phyloP scores from a whole-genome alignment of 2,329 filamentous ascomycete species.

The Myriosclerotinia duriaeana region DNA sequence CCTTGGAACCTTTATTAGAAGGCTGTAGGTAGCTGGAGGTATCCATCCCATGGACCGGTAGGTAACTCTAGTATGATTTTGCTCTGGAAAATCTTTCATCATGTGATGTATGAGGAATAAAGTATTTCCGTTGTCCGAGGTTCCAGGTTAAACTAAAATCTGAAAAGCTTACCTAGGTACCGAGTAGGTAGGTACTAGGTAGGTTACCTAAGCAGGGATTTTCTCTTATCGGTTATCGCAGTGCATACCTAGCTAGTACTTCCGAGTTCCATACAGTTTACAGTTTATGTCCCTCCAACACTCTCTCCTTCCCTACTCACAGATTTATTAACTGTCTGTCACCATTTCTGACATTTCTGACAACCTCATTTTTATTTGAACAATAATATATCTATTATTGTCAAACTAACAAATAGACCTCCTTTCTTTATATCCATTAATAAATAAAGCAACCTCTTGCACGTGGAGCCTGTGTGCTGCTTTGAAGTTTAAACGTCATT shows the following conservation, averaged over 20 bases:
- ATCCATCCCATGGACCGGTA: too few relatives aligned
- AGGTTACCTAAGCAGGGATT: too few relatives aligned
- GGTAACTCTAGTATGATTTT: constrained; percentile 10
- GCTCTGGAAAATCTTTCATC: not conserved
- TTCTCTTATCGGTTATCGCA: constrained; percentile 4
- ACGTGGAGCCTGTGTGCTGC: not conserved
- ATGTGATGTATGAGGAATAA: not conserved
- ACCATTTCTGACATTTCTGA: not conserved
- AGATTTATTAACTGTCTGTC: not conserved
- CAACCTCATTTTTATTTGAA: not conserved
- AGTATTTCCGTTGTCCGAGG: not conserved
- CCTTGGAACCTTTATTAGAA: too few relatives aligned
- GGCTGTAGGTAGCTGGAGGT: constrained; percentile 1
- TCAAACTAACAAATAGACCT: not conserved
- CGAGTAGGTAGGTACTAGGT: too few relatives aligned
- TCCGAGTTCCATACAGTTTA: too few relatives aligned
- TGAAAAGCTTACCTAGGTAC: too few relatives aligned
- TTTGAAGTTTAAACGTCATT: not conserved
- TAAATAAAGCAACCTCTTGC: not conserved
- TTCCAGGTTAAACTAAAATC: not conserved
- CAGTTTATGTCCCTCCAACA: too few relatives aligned
- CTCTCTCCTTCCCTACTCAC: not conserved
- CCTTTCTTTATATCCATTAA: not conserved
- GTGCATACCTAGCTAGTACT: not conserved
- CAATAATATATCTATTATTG: not conserved